Conservation (phyloP, 2,329 filamentous ascomycete species). For the Trichoderma koningiopsis region DNA sequence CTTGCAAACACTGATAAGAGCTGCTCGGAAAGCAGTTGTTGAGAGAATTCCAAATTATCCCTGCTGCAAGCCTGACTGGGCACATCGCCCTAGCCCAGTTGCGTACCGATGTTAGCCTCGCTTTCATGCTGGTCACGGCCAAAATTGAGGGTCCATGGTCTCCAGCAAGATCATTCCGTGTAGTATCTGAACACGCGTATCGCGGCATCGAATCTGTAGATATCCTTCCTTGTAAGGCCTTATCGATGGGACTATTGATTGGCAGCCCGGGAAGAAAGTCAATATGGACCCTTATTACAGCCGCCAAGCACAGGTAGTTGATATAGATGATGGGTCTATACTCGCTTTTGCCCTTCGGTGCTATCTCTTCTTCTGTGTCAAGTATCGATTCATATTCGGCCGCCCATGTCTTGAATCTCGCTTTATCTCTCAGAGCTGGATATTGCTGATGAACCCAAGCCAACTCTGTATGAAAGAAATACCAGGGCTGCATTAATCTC, state of each 20-base stretch:
- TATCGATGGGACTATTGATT: neutral
- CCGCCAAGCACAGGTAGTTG: neutral
- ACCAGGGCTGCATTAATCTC: neutral
- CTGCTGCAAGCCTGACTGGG: too few relatives aligned
- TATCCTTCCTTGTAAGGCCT: neutral
- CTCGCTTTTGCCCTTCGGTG: neutral
- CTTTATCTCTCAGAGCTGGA: neutral
- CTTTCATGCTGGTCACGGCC: neutral
- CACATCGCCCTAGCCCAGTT: too few relatives aligned
- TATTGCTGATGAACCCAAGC: neutral
- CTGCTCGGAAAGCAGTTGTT: too few relatives aligned
- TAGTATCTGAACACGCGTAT: neutral
- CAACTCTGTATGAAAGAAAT: neutral
- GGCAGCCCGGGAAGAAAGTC: neutral
- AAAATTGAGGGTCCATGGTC: neutral
- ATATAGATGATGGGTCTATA: neutral
- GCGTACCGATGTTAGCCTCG: neutral
- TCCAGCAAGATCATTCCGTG: neutral
- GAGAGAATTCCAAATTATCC: too few relatives aligned
- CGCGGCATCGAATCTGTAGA: neutral
- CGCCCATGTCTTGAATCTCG: neutral
- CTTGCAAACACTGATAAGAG: too few relatives aligned
- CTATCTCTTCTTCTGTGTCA: neutral
- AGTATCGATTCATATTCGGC: neutral
- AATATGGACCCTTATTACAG: neutral